A percentile compares a stretch with the other conserved stretches of the same genome.
Evolutionary conservation across 2,329 filamentous ascomycete species (phyloP).

Genomic region (Aspergillus spinulosporus): DNA sequence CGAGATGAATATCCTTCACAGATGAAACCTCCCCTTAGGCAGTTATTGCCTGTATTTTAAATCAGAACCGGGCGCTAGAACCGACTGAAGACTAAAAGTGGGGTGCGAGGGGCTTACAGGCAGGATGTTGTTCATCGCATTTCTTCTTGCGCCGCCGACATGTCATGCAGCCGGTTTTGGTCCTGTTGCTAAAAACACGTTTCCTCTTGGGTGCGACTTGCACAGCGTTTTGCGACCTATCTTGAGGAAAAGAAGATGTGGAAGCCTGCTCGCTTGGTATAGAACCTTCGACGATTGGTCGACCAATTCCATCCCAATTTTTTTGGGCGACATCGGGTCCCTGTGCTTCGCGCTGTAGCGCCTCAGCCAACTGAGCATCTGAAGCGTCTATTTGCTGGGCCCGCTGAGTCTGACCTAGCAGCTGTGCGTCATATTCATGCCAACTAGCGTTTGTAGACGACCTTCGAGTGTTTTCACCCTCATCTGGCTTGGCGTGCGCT

Average conservation of each 20-base stretch:
- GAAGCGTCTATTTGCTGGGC: slow-evolving; percentile 48
- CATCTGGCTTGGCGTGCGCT: slow-evolving; percentile 28
- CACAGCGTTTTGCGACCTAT: slow-evolving; percentile 36
- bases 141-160: slow-evolving; percentile 95
- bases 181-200: slow-evolving; percentile 80
- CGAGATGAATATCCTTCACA: slow-evolving; percentile 88
- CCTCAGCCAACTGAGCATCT: slow-evolving; percentile 54
- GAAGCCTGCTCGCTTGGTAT: slow-evolving; percentile 37
- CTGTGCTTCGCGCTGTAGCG: slow-evolving; percentile 52
- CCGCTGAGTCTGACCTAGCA: slow-evolving; percentile 49
- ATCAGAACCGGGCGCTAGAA: slow-evolving; percentile 10
- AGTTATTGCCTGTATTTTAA: slow-evolving; percentile 70
- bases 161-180: slow-evolving; percentile 93
- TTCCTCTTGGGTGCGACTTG: slow-evolving; percentile 49
- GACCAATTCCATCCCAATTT: slow-evolving; percentile 35
- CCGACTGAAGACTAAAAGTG: neutral
- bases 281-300: slow-evolving; percentile 39
- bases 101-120: slow-evolving; percentile 64
- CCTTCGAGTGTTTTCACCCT: slow-evolving; percentile 29
- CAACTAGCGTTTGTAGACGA: slow-evolving; percentile 34
- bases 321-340: slow-evolving; percentile 39
- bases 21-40: slow-evolving; percentile 81
- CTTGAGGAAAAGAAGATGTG: slow-evolving; percentile 34
- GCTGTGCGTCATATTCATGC: slow-evolving; percentile 44
- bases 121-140: slow-evolving; percentile 89